phyloP scores from a whole-genome alignment of 2,329 filamentous ascomycete species.

The Cordyceps javanica region DNA sequence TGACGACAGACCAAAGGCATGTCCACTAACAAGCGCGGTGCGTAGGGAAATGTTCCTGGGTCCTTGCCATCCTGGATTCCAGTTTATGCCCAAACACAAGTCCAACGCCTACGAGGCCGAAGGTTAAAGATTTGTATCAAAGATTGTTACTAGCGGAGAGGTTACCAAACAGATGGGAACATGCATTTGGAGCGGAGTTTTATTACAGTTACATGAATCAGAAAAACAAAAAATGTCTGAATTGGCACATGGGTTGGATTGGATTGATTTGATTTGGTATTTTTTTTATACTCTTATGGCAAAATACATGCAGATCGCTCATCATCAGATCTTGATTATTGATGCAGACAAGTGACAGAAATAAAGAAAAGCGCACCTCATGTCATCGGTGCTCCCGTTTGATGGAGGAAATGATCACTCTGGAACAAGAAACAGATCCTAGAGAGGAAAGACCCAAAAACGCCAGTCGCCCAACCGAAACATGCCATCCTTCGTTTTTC shows the following conservation, averaged over 20 bases:
- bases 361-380: not conserved
- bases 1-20: no score
- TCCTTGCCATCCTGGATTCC: conserved; percentile 81
- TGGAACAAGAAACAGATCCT: not conserved
- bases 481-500: not conserved
- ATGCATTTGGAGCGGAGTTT: conserved; percentile 9
- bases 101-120: conserved; percentile 83
- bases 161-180: not conserved
- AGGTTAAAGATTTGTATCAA: conserved; percentile 39
- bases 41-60: conserved; percentile 94
- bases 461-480: conserved; percentile 6
- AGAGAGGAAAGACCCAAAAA: no score
- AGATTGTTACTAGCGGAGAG: no score
- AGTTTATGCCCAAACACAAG: conserved; percentile 97
- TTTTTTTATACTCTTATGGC: not conserved
- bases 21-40: no score
- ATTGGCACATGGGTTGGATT: not conserved
- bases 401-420: not conserved
- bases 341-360: not conserved
- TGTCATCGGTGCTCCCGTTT: not conserved
- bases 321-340: not conserved
- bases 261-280: not conserved
- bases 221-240: not conserved
- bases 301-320: not conserved
- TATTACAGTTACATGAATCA: not conserved